A percentile compares a stretch with the other conserved stretches of the same genome.
phyloP scores from a whole-genome alignment of 805 yeast genomes.

The Huiozyma naganishii region DNA sequence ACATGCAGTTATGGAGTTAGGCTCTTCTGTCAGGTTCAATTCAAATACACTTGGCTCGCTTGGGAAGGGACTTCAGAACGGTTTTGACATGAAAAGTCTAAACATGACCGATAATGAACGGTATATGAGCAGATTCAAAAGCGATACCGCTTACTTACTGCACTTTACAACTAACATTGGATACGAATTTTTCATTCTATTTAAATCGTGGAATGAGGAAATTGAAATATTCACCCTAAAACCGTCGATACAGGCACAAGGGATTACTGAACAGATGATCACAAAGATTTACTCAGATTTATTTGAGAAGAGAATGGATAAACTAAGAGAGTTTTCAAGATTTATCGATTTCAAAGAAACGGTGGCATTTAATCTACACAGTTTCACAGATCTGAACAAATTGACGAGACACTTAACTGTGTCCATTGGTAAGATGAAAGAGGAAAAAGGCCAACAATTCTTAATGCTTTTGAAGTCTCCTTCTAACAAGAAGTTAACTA shows the following conservation, averaged over 20 bases:
- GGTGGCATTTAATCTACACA: slow-evolving; percentile 43
- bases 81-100: slow-evolving; percentile 59
- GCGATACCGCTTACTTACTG: slow-evolving; percentile 52
- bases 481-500: slow-evolving; percentile 35
- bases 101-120: slow-evolving; percentile 35
- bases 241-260: slow-evolving; percentile 57
- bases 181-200: slow-evolving; percentile 61
- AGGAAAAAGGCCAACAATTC: slow-evolving; percentile 55
- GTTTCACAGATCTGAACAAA: slow-evolving; percentile 44
- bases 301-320: slow-evolving; percentile 36
- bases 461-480: slow-evolving; percentile 71
- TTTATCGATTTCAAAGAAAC: slow-evolving; percentile 44
- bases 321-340: slow-evolving; percentile 32
- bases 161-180: slow-evolving; percentile 59
- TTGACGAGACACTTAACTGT: slow-evolving; percentile 50
- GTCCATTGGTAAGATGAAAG: slow-evolving; percentile 43
- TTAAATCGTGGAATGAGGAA: slow-evolving; percentile 48
- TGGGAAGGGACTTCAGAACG: slow-evolving; percentile 75
- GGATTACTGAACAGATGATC: slow-evolving; percentile 21
- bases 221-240: slow-evolving; percentile 50
- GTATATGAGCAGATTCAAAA: slow-evolving; percentile 45
- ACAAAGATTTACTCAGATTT: slow-evolving; percentile 46
- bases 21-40: slow-evolving; percentile 60
- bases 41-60: slow-evolving; percentile 68
- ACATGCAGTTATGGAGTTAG: slow-evolving; percentile 69